These are phyloP conservation scores for Aechmea fasciata DNA, from an alignment of 176 grass and related monocot species.

Conservation along the genomic window DNA sequence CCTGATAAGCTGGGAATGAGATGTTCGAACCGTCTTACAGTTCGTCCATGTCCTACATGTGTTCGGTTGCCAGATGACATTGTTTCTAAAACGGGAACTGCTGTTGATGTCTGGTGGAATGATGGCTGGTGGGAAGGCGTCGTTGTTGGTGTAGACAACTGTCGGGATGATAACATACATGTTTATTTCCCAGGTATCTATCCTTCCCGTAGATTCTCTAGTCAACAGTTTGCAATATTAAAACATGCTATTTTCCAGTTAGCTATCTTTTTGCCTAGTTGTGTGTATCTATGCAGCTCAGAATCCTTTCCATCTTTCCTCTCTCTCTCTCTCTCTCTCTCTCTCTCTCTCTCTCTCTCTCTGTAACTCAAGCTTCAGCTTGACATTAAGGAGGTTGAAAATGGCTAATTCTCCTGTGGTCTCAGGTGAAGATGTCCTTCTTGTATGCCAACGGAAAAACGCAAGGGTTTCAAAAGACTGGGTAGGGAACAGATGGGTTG, in stretches of 20 bases:
- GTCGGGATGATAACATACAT: slow-evolving; percentile 37
- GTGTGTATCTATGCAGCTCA: background rate
- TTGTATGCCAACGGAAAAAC: slow-evolving; percentile 49
- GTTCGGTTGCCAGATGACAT: slow-evolving; percentile 25
- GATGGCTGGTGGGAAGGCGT: slow-evolving; percentile 97
- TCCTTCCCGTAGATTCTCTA: background rate
- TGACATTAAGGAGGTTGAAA: slow-evolving; percentile 8
- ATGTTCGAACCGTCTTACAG: slow-evolving; percentile 42
- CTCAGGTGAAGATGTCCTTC: slow-evolving; percentile 73
- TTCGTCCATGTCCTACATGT: slow-evolving; percentile 53
- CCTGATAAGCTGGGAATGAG: slow-evolving; percentile 73
- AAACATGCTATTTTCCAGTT: background rate
- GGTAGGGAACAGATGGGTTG: slow-evolving; percentile 58
- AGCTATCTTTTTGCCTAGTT: background rate
- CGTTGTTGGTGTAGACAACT: slow-evolving; percentile 34
- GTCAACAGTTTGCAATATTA: too few relatives aligned
- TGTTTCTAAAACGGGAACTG: slow-evolving; percentile 50
- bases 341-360: slow-evolving; percentile 8
- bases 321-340: background rate
- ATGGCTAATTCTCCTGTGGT: slow-evolving; percentile 15
- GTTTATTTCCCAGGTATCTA: slow-evolving; percentile 44
- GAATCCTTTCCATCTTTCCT: background rate
- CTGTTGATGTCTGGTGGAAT: slow-evolving; percentile 72
- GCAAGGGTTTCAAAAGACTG: slow-evolving; percentile 84
- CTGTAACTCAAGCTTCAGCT: background rate